These are phyloP conservation scores for Basidioascus undulatus DNA, from an alignment of 768 basidiomycete species.

Conservation along the genomic window DNA sequence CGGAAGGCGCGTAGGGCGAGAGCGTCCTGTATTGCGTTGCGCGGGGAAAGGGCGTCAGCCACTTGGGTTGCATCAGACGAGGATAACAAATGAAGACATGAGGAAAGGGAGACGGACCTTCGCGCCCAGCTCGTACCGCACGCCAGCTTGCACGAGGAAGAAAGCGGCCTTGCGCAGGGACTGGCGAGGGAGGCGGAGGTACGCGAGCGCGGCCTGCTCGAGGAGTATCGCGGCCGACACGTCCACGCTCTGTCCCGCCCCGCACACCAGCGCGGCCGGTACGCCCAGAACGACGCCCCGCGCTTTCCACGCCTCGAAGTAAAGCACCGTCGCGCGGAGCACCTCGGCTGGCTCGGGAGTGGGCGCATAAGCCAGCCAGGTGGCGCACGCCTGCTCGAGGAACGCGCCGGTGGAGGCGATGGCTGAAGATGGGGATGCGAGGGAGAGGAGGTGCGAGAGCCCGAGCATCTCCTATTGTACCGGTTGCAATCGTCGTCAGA, in stretches of 20 bases:
- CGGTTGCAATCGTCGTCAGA: neutral
- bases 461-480: constrained; percentile 41
- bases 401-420: constrained; percentile 1
- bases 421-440: constrained; percentile 9
- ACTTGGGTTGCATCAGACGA: no score
- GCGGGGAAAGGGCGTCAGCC: no score
- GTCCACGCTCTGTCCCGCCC: constrained; percentile 19
- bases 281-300: constrained; percentile 15
- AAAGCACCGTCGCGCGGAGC: constrained; percentile 17
- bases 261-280: constrained; percentile 14
- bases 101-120: constrained; percentile 13
- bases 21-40: no score
- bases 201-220: constrained; percentile 21
- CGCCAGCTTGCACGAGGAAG: constrained; percentile 20
- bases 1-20: no score
- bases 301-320: constrained; percentile 18
- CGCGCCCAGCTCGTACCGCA: constrained; percentile 22
- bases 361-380: constrained; percentile 8
- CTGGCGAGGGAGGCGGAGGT: constrained; percentile 9
- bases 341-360: constrained; percentile 15
- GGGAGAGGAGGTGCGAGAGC: constrained; percentile 22
- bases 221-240: constrained; percentile 21
- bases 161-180: constrained; percentile 16
- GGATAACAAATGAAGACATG: no score
- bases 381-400: constrained; percentile 15